Base-by-base conservation (phyloP, 805 yeast species). In the Pichia sporocuriosa region DNA sequence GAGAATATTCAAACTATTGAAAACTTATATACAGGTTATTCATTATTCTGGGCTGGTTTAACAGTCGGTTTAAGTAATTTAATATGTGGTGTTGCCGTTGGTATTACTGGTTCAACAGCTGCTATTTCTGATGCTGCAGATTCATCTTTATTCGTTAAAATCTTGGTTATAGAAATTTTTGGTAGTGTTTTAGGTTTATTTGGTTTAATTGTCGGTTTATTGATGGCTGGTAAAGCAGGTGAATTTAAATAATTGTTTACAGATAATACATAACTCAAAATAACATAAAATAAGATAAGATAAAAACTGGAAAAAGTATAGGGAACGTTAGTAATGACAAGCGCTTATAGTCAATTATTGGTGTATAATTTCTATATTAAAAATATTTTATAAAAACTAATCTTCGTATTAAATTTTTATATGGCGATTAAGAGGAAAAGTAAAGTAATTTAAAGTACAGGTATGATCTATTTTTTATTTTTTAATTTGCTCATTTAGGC, bases 71-170 rank as follows among this genome's bases (percentile, higher is more conserved):
- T 85, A 25, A 80, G 94, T 56, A 93, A 93, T 65, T 75, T 93
- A 62, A 82, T 93, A 45, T 93, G 98, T 73, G 98, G 98, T 69
- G 71, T 93, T 42, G 90, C 96, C 4, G 98, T 93, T 37, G 98
- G 98, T 49, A 74, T 93, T 47, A 93, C 98, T 13, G 98, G 98
- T 37, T 81, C 97, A 21, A 93, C 97, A n/a, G 98, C 97, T 27
- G 98, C 98, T 31, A 77, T 93, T 47, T 79, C 95, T 33, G 98
- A 93, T 66, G 98, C 98, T 24, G 97, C 98, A 10, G 97, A 93
- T 68, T 79, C 96, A 20, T 75, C 96, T 4, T 70, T 93, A 51
- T 93, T 93, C 56, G 98, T 93, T 49, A 93, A 93, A 68, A 93
- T 93, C 46, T 77, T 93, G 57, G 98, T 93, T 48, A 83, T 93